Base-by-base conservation (phyloP, 495 filamentous ascomycete species). In the Jackrogersella multiformis region DNA sequence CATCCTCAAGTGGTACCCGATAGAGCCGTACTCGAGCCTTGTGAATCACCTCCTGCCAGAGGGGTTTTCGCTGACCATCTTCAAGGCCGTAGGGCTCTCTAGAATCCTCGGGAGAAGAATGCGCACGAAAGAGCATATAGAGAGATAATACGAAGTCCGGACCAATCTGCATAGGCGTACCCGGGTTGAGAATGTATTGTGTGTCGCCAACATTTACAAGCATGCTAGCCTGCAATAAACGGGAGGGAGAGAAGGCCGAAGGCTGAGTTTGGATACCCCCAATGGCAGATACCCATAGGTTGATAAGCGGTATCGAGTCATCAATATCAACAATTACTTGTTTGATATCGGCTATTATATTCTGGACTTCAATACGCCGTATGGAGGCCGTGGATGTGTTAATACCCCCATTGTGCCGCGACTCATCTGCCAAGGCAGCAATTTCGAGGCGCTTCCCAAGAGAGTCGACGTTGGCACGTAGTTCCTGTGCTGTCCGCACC, bases 41-140 rank as follows among this genome's bases (percentile, higher is more conserved):
- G 78, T 97, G 93, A 55, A 98, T 93, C 39, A 97, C 93, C 73
- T 99, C 96, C 71, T 98, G 96, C 96, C 95, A 98, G 0, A 94
- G 93, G 1, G 91, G 88, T 68, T 94, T 89, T 41, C 91, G 83
- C 24, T 82, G 81, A 1, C 74, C 75, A 28, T 80, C 79, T 30
- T 77, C 79, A n/a, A 83, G 16, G 0, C 81, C 81, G 38, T 84
- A 84, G 4, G 76, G 78, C n/a, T 71, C 73, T 9, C 69, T 70
- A 0, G 48, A 15, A 80, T 84, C 70, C 35, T 71, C 59, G 42
- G 57, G 16, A 6, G 74, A 69, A 28, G 75, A 77, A 77, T 99
- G 93, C 16, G 92, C 88, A 10, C 87, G 83, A 73, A 98, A 99
- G 4, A 97, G 87, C 96, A 99, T 98, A 78, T 98, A 99, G 76